Evolutionary conservation across 345 rosid genomes (phyloP).

Genomic region (Populus simonii): DNA sequence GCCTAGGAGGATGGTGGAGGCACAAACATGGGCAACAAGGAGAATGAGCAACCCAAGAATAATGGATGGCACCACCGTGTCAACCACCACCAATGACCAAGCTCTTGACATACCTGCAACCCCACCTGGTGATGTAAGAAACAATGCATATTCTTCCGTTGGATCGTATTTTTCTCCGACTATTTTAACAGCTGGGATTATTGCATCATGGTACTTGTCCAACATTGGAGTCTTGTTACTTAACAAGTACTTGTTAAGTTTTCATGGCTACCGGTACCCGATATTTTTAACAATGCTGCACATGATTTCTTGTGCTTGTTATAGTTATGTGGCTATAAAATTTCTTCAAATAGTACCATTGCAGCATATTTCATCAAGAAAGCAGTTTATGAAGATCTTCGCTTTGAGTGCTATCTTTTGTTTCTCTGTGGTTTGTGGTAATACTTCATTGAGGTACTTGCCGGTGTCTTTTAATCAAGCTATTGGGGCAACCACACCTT

Average conservation of each 20-base stretch:
- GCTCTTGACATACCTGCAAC: conserved; percentile 80
- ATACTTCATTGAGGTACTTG: conserved; percentile 83
- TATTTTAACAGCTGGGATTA: conserved; percentile 61
- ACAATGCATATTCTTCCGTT: conserved; percentile 29
- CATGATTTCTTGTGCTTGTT: conserved; percentile 81
- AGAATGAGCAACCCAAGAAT: conserved; percentile 90
- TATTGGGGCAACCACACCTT: conserved; percentile 97
- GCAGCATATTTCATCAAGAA: conserved; percentile 73
- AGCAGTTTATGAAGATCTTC: conserved; percentile 77
- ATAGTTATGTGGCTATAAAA: conserved; percentile 71
- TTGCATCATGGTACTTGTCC: conserved; percentile 88
- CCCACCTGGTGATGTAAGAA: conserved; percentile 68
- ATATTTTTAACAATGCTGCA: conserved; percentile 92
- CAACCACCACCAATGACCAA: conserved; percentile 30
- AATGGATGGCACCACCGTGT: conserved; percentile 33
- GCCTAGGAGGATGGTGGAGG: conserved; percentile 69
- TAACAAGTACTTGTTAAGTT: conserved; percentile 90
- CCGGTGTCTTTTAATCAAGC: conserved; percentile 99
- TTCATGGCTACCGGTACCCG: conserved; percentile 86
- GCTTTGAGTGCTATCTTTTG: conserved; percentile 80
- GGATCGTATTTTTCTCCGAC: conserved; percentile 54
- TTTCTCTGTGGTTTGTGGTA: conserved; percentile 94
- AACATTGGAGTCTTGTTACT: conserved; percentile 93
- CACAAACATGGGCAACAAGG: conserved; percentile 98
- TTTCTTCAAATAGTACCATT: conserved; percentile 75